Evolutionary conservation across 2,329 filamentous ascomycete species (phyloP), one percentile per base, ranked within the genome.

Genomic region (Fusarium pseudograminearum): DNA sequence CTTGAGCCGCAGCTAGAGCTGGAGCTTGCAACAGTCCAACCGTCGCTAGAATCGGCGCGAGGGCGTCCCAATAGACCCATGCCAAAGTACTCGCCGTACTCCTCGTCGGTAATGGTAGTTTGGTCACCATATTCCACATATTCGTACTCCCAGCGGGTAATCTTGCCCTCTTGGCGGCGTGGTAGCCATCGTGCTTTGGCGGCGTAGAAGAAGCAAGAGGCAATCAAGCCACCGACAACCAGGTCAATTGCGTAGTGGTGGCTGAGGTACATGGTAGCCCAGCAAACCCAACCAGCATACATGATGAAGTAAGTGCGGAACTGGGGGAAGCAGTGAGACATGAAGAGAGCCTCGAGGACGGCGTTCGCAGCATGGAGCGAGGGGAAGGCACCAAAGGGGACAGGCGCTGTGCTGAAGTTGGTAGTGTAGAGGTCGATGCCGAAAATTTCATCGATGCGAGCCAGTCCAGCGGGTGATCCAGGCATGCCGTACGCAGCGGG

Each of bases 191-290:
- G 89, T 42, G 90, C 87, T 77, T 93, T 92, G 59, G 92, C 89
- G 65, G 93, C 88, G 81, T 95, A 97, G 84, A 93, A 98, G 61
- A 91, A 89, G 52, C 91, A 84, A 15, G 90, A 90, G 26, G 93
- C 91, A 63, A 93, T 84, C 64, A 97, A 84, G 78, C 91, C 93
- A 72, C 95, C 95, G 36, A 88, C 93, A 28, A 98, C 93, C 52
- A 98, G 85, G 79, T 98, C 95, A 41, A 98, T 92, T 33, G 94
- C 95, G 78, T 98, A 98, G 83, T 98, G 95, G 81, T 98, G 95
- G 76, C 93, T 97, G 54, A 98, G 88, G 78, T 98, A 98, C 93
- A 98, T 97, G 73, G 95, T 98, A 15, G 94, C 92, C 94, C 95
- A 98, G 93, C 94, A 98, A 75, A 98, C 90, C 95, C 95, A 98